Evolutionary conservation across 2,329 filamentous ascomycete species (phyloP).

Genomic region (Diaporthe sp.): DNA sequence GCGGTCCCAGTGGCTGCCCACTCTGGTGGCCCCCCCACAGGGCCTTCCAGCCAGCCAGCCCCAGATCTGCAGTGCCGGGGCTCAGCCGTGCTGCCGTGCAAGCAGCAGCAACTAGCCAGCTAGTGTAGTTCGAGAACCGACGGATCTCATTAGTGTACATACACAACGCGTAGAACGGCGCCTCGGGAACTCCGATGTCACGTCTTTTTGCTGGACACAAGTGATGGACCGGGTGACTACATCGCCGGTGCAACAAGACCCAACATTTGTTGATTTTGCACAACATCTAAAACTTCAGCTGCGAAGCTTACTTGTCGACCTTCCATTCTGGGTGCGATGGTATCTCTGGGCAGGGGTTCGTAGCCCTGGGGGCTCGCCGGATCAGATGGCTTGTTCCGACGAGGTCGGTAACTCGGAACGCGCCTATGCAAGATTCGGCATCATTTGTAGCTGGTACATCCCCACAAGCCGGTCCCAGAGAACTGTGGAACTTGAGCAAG

Average conservation of each 20-base stretch:
- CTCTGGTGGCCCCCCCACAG: background rate
- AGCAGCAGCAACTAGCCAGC: background rate
- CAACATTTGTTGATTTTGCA: background rate
- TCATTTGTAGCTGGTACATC: background rate
- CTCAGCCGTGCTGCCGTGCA: background rate
- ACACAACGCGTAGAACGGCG: background rate
- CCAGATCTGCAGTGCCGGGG: slow-evolving; percentile 13
- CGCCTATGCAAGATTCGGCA: background rate
- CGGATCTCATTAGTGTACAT: background rate
- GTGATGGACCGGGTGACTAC: background rate
- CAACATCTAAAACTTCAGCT: background rate
- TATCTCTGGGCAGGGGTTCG: slow-evolving; percentile 13
- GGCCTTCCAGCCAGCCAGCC: slow-evolving; percentile 1
- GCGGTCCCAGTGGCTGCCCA: background rate
- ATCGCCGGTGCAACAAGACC: background rate
- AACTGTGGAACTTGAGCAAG: background rate
- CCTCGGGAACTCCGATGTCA: background rate
- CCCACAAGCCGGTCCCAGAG: no score
- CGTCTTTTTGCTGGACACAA: background rate
- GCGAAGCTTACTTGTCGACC: background rate
- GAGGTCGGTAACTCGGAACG: background rate
- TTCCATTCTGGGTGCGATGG: background rate
- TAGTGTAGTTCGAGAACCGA: background rate
- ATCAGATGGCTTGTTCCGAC: slow-evolving; percentile 3
- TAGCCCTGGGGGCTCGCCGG: background rate